Evolutionary conservation across 108 stramenopile species (phyloP), one percentile per base, ranked within the genome.

Genomic region (Halocafeteria seosinensis): DNA sequence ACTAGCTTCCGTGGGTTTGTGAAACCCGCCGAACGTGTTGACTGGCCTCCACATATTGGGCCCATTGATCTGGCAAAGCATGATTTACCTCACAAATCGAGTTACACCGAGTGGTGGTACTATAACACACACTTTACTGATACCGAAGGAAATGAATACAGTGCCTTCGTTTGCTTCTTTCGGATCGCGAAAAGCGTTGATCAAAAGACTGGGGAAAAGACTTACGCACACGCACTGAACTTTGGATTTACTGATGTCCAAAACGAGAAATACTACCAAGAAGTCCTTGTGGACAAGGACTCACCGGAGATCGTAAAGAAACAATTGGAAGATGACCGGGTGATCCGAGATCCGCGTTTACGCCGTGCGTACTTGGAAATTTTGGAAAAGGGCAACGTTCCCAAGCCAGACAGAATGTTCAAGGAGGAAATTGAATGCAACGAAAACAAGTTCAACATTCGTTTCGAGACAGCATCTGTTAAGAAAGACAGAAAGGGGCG

Each of bases 41-140:
- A 67, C 37, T 67, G 66, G 66, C 66, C 66, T 34, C 12, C 28
- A 12, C 29, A n/a, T 60, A 21, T 59, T n/a, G 66, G 66, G 4
- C 35, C 66, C 21, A 67, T 67, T 38, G 61, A 67, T 31, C 37
- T 67, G 9, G 66, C 2, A 6, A 38, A n/a, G 34, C 66, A 67
- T 23, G 66, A 67, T 23, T 50, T 67, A 13, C 66, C 66, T 11
- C 66, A 67, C 34, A 23, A 38, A 2, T 30, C 53, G 31, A 30
- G 33, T 24, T 13, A 35, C 12, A 67, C 66, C 35, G 66, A 67
- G 36, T 67, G 66, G 66, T 67, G 66, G 66, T 67, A 67, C 59
- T 36, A 23, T 6, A 35, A 67, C 37, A 27, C 37, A 0, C 66
- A 67, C 34, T n/a, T 67, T 17, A 50, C 59, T 42, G 13, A 21